phyloP scores from a whole-genome alignment of 495 filamentous ascomycete genomes.

The Collariella sp. region DNA sequence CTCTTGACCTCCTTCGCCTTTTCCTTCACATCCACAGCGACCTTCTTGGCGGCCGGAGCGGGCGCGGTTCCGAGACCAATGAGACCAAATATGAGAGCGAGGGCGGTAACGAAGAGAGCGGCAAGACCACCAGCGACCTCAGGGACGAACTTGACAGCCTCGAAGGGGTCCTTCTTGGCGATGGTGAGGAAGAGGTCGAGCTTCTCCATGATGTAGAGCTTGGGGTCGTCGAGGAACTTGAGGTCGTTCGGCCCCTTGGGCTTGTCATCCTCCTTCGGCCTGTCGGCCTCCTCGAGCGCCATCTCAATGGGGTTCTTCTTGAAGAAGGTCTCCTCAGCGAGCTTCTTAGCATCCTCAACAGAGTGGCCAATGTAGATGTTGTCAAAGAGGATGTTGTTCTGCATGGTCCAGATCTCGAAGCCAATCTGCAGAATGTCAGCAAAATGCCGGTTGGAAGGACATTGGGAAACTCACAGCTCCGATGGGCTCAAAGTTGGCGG shows the following conservation, averaged over 20 bases:
- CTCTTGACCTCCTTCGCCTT: conserved; percentile 66
- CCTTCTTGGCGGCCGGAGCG: conserved; percentile 45
- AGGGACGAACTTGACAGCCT: conserved; percentile 84
- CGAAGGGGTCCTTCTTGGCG: conserved; percentile 76
- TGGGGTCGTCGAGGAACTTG: conserved; percentile 87
- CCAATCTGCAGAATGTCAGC: conserved; percentile 50
- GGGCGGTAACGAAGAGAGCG: conserved; percentile 57
- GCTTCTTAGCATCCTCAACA: conserved; percentile 79
- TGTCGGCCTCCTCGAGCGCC: conserved; percentile 69
- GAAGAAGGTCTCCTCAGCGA: conserved; percentile 87
- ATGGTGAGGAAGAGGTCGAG: conserved; percentile 79
- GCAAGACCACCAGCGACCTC: conserved; percentile 77
- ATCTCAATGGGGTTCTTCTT: conserved; percentile 82
- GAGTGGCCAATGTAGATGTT: conserved; percentile 99
- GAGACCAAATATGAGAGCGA: conserved; percentile 57
- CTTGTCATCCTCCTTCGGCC: conserved; percentile 67
- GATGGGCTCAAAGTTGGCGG: conserved; percentile 94
- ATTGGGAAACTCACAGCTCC: conserved; percentile 64
- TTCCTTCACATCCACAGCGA: conserved; percentile 62
- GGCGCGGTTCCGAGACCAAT: conserved; percentile 31
- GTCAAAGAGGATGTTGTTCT: conserved; percentile 96
- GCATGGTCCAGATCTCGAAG: conserved; percentile 99
- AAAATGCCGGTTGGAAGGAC: neutral
- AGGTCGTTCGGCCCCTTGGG: conserved; percentile 60
- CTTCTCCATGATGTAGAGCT: conserved; percentile 84